phyloP scores from a whole-genome alignment of 2,329 filamentous ascomycete species.

The Tolypocladium nubicola region DNA sequence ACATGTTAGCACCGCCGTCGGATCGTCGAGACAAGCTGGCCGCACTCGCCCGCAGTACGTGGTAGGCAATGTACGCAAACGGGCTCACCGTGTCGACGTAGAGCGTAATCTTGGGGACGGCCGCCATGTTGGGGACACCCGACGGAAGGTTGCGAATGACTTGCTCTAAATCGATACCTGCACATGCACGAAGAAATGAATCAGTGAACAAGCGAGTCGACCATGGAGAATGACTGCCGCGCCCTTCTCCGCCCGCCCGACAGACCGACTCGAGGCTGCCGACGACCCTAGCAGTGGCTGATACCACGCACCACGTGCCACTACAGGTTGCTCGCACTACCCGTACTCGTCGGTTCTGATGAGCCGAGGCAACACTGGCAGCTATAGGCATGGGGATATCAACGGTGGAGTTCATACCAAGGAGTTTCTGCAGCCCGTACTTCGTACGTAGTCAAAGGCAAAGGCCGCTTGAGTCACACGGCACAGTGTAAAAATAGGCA shows the following conservation, averaged over 20 bases:
- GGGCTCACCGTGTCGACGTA: constrained; percentile 29
- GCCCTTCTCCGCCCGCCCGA: background rate
- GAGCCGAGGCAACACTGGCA: too few species aligned
- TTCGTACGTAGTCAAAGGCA: too few species aligned
- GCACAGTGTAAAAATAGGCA: background rate
- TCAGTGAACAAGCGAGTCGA: background rate
- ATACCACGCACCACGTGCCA: background rate
- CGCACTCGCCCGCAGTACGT: constrained; percentile 24
- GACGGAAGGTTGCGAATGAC: background rate
- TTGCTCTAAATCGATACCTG: background rate
- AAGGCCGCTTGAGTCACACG: background rate
- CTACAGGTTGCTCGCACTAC: background rate
- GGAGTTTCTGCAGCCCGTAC: background rate
- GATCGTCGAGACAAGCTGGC: background rate
- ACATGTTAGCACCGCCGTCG: background rate
- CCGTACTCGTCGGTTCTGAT: too few species aligned
- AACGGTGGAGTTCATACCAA: background rate
- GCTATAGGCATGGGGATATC: too few species aligned
- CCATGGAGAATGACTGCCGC: background rate
- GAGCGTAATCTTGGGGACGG: constrained; percentile 21
- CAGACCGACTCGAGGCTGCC: background rate
- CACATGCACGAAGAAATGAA: background rate
- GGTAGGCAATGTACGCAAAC: constrained; percentile 26
- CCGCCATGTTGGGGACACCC: background rate
- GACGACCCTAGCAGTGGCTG: background rate